A percentile compares a stretch with the other conserved stretches of the same genome.
Conservation (phyloP, 1,284 basidiomycete species). For the Sporisorium exsertum region DNA sequence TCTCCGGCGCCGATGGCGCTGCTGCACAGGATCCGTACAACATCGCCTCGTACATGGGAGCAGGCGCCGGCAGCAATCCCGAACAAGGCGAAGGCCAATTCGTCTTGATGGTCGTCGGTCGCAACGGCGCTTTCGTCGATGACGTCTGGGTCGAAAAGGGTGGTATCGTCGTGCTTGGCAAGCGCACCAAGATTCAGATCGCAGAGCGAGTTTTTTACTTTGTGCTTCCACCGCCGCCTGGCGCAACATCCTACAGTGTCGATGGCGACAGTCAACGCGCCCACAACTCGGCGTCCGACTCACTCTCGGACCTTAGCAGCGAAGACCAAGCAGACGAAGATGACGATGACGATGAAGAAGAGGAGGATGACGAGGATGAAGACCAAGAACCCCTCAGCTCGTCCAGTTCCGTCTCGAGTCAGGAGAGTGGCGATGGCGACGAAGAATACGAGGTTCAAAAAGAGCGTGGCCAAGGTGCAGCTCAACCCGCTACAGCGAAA, state of each 20-base stretch:
- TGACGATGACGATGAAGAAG: slow-evolving; percentile 15
- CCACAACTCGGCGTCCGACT: slow-evolving; percentile 46
- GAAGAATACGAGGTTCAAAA: slow-evolving; percentile 37
- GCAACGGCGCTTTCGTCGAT: slow-evolving; percentile 98
- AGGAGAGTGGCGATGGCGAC: slow-evolving; percentile 29
- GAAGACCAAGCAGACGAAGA: slow-evolving; percentile 35
- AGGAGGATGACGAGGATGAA: slow-evolving; percentile 31
- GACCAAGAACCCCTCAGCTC: slow-evolving; percentile 13
- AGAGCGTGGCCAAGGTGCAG: slow-evolving; percentile 17
- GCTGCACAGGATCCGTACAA: slow-evolving; percentile 32
- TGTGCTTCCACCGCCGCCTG: slow-evolving; percentile 76
- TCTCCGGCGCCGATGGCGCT: slow-evolving; percentile 17
- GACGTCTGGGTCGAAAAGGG: slow-evolving; percentile 92
- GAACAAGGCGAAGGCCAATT: slow-evolving; percentile 76
- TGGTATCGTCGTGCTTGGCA: slow-evolving; percentile 75
- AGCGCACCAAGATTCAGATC: slow-evolving; percentile 94
- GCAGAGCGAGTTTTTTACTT: slow-evolving; percentile 98
- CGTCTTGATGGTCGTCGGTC: slow-evolving; percentile 88
- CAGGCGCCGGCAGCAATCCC: slow-evolving; percentile 21
- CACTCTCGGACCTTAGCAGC: slow-evolving; percentile 54
- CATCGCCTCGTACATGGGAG: slow-evolving; percentile 20
- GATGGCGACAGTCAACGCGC: slow-evolving; percentile 32
- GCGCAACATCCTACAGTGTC: slow-evolving; percentile 28
- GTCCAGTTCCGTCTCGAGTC: slow-evolving; percentile 25
- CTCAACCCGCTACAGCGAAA: neutral